Conservation (phyloP, 2,329 filamentous ascomycete genomes). For the Paecilomyces dactylethromorphus region DNA sequence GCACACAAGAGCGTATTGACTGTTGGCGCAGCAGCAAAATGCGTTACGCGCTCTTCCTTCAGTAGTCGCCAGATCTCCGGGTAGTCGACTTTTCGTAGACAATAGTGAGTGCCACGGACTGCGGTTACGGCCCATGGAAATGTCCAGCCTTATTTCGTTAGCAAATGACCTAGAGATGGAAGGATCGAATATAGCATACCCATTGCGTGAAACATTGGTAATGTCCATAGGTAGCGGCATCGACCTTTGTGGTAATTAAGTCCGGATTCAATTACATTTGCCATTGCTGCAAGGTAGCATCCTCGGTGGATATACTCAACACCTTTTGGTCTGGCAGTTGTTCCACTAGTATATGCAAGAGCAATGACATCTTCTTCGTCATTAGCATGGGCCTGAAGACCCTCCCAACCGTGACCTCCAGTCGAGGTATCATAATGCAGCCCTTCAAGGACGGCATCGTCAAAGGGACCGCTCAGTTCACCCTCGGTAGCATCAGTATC, state of each 20-base stretch:
- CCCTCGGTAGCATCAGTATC: slow-evolving; percentile 76
- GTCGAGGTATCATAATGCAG: slow-evolving; percentile 62
- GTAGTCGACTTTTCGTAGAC: slow-evolving; percentile 91
- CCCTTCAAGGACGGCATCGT: slow-evolving; percentile 76
- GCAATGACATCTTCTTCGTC: slow-evolving; percentile 79
- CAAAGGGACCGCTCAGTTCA: slow-evolving; percentile 69
- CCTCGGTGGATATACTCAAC: slow-evolving; percentile 88
- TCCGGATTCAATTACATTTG: slow-evolving; percentile 81
- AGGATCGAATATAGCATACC: slow-evolving; percentile 28
- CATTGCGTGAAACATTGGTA: slow-evolving; percentile 75
- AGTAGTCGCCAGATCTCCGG: slow-evolving; percentile 83
- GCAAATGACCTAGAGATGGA: slow-evolving; percentile 38
- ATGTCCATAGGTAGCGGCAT: slow-evolving; percentile 82
- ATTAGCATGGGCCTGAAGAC: slow-evolving; percentile 60
- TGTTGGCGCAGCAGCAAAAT: slow-evolving; percentile 93
- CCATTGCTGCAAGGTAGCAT: slow-evolving; percentile 75
- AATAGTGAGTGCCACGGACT: slow-evolving; percentile 90
- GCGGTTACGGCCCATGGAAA: slow-evolving; percentile 92
- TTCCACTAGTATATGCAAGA: slow-evolving; percentile 89
- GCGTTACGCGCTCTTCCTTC: slow-evolving; percentile 79
- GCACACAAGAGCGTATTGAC: slow-evolving; percentile 92
- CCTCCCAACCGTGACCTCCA: slow-evolving; percentile 68
- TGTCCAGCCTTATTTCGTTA: slow-evolving; percentile 54
- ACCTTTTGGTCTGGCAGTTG: slow-evolving; percentile 85
- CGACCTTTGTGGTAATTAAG: slow-evolving; percentile 64